These are phyloP conservation scores for Ustilago loliicola DNA, from an alignment of 1,284 basidiomycete genomes.

Conservation along the genomic window DNA sequence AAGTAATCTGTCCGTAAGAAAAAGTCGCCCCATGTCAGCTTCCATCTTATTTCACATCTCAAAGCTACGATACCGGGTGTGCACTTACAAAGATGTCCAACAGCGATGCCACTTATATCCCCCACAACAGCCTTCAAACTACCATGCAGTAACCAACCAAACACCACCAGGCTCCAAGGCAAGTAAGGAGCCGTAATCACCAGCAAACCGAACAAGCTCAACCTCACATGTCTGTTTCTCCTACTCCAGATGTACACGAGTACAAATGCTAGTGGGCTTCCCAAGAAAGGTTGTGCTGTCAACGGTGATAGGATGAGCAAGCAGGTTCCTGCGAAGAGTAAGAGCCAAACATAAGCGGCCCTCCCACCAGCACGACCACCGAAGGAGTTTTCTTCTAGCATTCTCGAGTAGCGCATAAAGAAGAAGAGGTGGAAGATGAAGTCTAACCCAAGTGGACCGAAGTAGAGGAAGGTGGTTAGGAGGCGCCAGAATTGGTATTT, in stretches of 20 bases:
- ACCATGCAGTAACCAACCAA: constrained; percentile 89
- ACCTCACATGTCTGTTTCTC: constrained; percentile 90
- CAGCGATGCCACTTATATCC: constrained; percentile 76
- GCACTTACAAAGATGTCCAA: constrained; percentile 66
- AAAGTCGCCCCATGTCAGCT: background rate
- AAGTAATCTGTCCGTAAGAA: constrained; percentile 77
- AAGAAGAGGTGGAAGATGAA: constrained; percentile 98
- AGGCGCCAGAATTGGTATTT: constrained; percentile 83
- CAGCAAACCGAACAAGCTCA: constrained; percentile 92
- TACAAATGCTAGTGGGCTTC: constrained; percentile 72
- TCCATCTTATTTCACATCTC: background rate
- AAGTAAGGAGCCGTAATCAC: constrained; percentile 96
- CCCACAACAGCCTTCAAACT: constrained; percentile 86
- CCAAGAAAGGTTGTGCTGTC: constrained; percentile 60
- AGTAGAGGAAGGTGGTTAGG: constrained; percentile 93
- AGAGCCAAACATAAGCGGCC: constrained; percentile 94
- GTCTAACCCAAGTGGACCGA: constrained; percentile 86
- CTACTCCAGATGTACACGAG: constrained; percentile 97
- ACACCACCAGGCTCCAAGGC: constrained; percentile 87
- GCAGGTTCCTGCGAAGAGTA: constrained; percentile 82
- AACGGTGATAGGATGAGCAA: constrained; percentile 70
- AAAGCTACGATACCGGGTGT: background rate
- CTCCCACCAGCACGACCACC: constrained; percentile 80
- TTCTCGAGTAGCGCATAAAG: constrained; percentile 95
- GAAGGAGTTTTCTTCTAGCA: constrained; percentile 96